Percentiles rank a stretch among this genome's conserved stretches.
Conservation (phyloP, 192 early-diverging fungal genomes). For the Coemansia sp. region DNA sequence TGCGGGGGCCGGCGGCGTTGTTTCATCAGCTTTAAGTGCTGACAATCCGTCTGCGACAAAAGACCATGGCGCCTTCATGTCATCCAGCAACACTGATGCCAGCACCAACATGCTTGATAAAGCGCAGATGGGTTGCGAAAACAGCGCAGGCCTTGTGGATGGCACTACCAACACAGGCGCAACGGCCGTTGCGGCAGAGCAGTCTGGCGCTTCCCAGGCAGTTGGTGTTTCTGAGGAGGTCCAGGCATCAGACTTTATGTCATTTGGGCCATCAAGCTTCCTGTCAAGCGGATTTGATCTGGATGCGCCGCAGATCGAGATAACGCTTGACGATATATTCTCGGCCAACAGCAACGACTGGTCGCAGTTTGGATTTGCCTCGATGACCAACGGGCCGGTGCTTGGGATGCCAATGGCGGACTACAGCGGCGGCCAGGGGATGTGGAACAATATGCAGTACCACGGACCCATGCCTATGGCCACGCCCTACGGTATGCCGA, state of each 20-base stretch:
- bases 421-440: slow-evolving; percentile 27
- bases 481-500: slow-evolving; percentile 30
- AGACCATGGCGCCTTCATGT: not conserved
- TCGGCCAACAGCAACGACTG: slow-evolving; percentile 47
- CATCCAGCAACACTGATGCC: not conserved
- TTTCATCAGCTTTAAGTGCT: not conserved
- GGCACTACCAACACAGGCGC: not conserved
- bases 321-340: slow-evolving; percentile 57
- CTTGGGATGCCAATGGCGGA: slow-evolving; percentile 46
- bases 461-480: slow-evolving; percentile 30
- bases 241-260: slow-evolving; percentile 55
- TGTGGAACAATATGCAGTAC: slow-evolving; percentile 46
- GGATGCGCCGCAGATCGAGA: slow-evolving; percentile 57
- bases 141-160: slow-evolving; percentile 3
- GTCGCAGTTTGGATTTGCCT: slow-evolving; percentile 49
- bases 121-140: not conserved
- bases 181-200: not conserved
- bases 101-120: not conserved
- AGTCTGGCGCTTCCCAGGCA: slow-evolving; percentile 10
- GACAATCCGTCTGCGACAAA: not conserved
- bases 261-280: slow-evolving; percentile 54
- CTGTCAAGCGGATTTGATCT: slow-evolving; percentile 52
- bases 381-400: slow-evolving; percentile 27
- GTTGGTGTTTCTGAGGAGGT: slow-evolving; percentile 21
- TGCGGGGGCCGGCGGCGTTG: not conserved